Evolutionary conservation across 2,329 filamentous ascomycete species (phyloP).

Genomic region (Pseudomassariella vexata): DNA sequence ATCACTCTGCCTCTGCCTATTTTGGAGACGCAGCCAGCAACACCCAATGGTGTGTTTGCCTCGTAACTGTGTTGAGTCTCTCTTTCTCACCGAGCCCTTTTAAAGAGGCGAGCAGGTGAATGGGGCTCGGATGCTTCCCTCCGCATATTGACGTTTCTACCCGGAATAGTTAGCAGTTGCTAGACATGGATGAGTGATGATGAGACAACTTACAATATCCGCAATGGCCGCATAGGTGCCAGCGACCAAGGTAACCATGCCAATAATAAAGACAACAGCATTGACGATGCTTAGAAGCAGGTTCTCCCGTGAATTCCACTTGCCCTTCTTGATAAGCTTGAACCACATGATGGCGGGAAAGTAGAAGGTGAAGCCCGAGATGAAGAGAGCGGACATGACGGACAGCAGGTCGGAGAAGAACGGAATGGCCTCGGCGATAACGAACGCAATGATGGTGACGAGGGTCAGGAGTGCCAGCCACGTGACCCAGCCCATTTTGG

Average conservation of each 20-base stretch:
- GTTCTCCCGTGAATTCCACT: slow-evolving; percentile 21
- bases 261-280: slow-evolving; percentile 20
- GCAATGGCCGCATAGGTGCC: slow-evolving; percentile 25
- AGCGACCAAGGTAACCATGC: slow-evolving; percentile 22
- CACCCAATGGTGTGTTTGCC: too few species aligned
- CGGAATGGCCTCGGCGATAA: slow-evolving; percentile 68
- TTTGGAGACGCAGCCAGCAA: too few species aligned
- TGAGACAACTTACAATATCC: slow-evolving; percentile 24
- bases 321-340: slow-evolving; percentile 23
- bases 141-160: too few species aligned
- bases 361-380: slow-evolving; percentile 39
- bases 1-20: too few species aligned
- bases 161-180: too few species aligned
- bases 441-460: slow-evolving; percentile 60
- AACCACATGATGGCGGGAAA: slow-evolving; percentile 29
- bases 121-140: slow-evolving; percentile 2
- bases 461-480: slow-evolving; percentile 55
- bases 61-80: too few species aligned
- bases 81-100: too few species aligned
- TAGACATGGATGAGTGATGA: too few species aligned
- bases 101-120: slow-evolving; percentile 6
- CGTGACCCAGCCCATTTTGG: slow-evolving; percentile 23
- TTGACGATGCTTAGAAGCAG: slow-evolving; percentile 16
- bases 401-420: slow-evolving; percentile 65
- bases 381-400: slow-evolving; percentile 43